Conservation (phyloP, 129 eudicot genomes). For the Smallanthus sonchifolius region DNA sequence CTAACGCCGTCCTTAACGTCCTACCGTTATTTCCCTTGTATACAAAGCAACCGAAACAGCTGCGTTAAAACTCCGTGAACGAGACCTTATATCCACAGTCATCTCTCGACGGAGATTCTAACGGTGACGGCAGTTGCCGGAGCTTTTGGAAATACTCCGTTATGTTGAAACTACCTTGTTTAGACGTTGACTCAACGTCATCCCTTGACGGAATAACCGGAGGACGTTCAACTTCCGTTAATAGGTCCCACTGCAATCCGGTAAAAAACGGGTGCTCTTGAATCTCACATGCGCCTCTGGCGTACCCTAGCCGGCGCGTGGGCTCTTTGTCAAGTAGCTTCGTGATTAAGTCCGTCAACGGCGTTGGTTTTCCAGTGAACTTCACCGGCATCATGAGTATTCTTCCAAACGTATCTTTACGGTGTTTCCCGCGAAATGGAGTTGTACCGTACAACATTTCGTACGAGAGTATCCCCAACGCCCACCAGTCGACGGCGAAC, state of each 20-base stretch:
- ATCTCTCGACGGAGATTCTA: slow-evolving; percentile 55
- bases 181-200: slow-evolving; percentile 21
- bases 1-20: slow-evolving; percentile 32
- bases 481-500: slow-evolving; percentile 94
- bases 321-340: slow-evolving; percentile 70
- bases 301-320: slow-evolving; percentile 63
- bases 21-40: slow-evolving; percentile 29
- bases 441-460: slow-evolving; percentile 93
- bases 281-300: slow-evolving; percentile 67
- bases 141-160: slow-evolving; percentile 56
- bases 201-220: slow-evolving; percentile 65
- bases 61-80: slow-evolving; percentile 58
- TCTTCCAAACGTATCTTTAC: slow-evolving; percentile 69
- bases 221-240: slow-evolving; percentile 73
- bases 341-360: slow-evolving; percentile 61
- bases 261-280: slow-evolving; percentile 63
- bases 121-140: slow-evolving; percentile 47
- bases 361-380: slow-evolving; percentile 52
- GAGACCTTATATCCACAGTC: slow-evolving; percentile 49
- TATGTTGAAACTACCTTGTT: slow-evolving; percentile 29
- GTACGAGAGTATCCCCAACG: slow-evolving; percentile 64
- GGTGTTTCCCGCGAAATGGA: slow-evolving; percentile 68
- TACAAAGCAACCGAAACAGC: slow-evolving; percentile 17
- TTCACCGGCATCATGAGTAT: slow-evolving; percentile 54
- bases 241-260: slow-evolving; percentile 72